A percentile compares a stretch with the other conserved stretches of the same genome.
phyloP scores from a whole-genome alignment of 371 early-diverging fungal species.

The Haplosporangium sp. region DNA sequence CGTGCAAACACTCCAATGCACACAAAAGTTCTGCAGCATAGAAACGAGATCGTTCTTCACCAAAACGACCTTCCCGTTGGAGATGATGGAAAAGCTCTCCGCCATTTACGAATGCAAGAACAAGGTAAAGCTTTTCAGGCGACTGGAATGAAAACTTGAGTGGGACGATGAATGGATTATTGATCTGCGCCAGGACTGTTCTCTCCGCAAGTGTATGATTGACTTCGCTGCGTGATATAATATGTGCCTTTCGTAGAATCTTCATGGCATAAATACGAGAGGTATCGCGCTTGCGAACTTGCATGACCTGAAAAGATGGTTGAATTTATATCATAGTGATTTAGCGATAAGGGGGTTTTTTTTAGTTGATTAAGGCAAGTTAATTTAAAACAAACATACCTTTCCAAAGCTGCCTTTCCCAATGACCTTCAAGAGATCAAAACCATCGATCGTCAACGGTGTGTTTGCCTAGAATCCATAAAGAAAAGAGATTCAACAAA shows the following conservation, averaged over 20 bases:
- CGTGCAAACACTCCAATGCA: conserved; percentile 92
- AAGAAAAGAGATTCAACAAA: neutral
- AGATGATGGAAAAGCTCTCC: conserved; percentile 97
- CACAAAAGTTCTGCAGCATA: conserved; percentile 84
- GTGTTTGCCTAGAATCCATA: conserved; percentile 58
- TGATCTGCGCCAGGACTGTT: conserved; percentile 85
- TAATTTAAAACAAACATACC: conserved; percentile 58
- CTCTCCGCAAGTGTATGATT: conserved; percentile 91
- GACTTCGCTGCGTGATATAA: conserved; percentile 91
- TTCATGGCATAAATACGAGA: conserved; percentile 98
- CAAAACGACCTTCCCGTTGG: conserved; percentile 89
- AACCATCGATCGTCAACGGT: conserved; percentile 88
- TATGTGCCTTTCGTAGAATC: conserved; percentile 93
- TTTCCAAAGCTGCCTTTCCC: conserved; percentile 99
- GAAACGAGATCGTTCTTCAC: conserved; percentile 89
- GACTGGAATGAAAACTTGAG: conserved; percentile 92
- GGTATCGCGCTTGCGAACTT: conserved; percentile 94
- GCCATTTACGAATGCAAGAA: conserved; percentile 97
- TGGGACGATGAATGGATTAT: conserved; percentile 90
- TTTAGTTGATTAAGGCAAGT: neutral
- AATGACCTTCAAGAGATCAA: conserved; percentile 94
- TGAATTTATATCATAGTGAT: too few species aligned
- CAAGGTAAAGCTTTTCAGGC: conserved; percentile 92
- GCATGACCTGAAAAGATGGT: conserved; percentile 76
- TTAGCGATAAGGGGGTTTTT: too few species aligned